A percentile compares a stretch with the other conserved stretches of the same genome.
phyloP scores from a whole-genome alignment of 148 eudicot genomes.

The Vaccinium vitisidaea region DNA sequence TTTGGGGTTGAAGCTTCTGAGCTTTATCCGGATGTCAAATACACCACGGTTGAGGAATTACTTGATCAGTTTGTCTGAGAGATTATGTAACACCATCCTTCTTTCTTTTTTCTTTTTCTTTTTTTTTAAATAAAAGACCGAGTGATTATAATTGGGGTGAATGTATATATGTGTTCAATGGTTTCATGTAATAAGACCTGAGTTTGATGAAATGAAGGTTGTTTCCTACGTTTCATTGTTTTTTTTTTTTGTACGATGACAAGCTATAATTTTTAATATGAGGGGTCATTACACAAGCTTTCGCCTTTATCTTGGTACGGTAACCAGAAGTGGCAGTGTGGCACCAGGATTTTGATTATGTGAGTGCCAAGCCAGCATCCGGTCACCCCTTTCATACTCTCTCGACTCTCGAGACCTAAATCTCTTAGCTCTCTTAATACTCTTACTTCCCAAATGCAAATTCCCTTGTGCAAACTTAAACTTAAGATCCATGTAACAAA shows the following conservation, averaged over 20 bases:
- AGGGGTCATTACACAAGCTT: neutral
- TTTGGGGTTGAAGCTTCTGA: constrained; percentile 71
- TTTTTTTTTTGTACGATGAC: neutral
- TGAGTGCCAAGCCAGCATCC: neutral
- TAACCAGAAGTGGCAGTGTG: no score
- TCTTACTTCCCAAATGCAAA: neutral
- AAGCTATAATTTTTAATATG: neutral
- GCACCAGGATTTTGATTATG: neutral
- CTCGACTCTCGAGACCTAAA: neutral
- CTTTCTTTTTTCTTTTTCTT: neutral
- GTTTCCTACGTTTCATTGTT: neutral
- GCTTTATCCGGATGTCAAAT: constrained; percentile 78
- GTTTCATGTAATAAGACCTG: neutral
- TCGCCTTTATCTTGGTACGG: no score
- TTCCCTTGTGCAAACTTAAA: neutral
- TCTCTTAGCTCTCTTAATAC: neutral
- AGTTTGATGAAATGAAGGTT: no score
- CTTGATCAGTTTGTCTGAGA: constrained; percentile 41
- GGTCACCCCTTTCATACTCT: no score
- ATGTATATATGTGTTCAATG: neutral
- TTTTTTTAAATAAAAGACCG: neutral
- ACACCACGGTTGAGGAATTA: constrained; percentile 57
- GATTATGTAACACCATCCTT: neutral
- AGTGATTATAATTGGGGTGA: neutral
- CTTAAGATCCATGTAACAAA: neutral